Base-by-base conservation (phyloP, 176 grass and related monocot species). In the Pharus latifolius region DNA sequence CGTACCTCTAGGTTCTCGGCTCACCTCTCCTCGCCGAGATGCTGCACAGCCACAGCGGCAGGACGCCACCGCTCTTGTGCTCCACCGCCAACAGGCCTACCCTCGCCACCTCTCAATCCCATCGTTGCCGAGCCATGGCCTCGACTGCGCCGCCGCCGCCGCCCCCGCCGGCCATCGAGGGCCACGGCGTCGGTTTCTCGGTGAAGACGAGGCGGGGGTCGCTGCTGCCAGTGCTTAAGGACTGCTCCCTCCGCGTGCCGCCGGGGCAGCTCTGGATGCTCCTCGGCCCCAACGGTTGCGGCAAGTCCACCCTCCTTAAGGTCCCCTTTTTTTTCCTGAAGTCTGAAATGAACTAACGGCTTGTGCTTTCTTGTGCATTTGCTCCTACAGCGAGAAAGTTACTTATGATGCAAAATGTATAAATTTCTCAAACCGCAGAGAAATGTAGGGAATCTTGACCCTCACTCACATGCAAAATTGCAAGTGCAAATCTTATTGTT, bases 231-330 rank as follows among this genome's bases (percentile, higher is more conserved):
- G 88, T 98, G 23, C 78, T 98, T 24, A 98, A 88, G 73, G 74
- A 87, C 30, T 92, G 94, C 49, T 93, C 94, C 7, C 58, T 98
- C 32, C 52, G 46, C 16, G 70, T 98, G 7, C 94, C 86, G 0
- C 75, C 75, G 18, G 94, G 94, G 18, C 75, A 98, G 72, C 86
- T 98, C 32, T 98, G 94, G 89, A 93, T 98, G 94, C 94, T 98
- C 54, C 94, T 98, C 12, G 94, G 94, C 18, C 89, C 89, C 73
- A 98, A 98, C 63, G 86, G 89, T n/a, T 93, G 94, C 38, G 94
- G 89, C 78, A 98, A 98, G 77, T 92, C 94, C 40, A 92, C 94
- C 50, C 86, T 98, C 9, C 81, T 92, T 1, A 90, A 93, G 94
- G 94, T 97, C 23, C 65, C 35, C 38, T 59, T 64, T 12, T 72